Conservation (phyloP, 164 flowering plant genomes). For the Stephania yunnanensis region DNA sequence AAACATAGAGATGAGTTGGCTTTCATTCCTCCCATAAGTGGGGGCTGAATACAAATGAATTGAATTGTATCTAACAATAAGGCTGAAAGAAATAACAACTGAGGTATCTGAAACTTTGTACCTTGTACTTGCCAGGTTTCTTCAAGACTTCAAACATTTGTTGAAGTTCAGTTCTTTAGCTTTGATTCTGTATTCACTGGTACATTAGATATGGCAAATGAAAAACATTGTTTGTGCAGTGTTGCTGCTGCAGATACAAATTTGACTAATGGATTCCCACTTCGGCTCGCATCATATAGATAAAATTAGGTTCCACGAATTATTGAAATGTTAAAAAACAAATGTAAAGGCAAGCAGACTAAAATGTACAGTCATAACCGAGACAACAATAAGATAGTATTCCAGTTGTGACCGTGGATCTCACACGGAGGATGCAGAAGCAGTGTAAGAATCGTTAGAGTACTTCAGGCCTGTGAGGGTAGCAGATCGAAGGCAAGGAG, state of each 20-base stretch:
- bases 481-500: slow-evolving; percentile 38
- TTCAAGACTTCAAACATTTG: slow-evolving; percentile 4
- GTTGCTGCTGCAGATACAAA: too few relatives aligned
- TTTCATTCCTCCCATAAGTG: slow-evolving; percentile 95
- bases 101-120: background rate
- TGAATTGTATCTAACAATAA: background rate
- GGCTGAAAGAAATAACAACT: background rate
- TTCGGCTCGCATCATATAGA: background rate
- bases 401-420: background rate
- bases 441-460: slow-evolving; percentile 49
- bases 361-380: background rate
- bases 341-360: background rate
- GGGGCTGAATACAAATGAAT: slow-evolving; percentile 42
- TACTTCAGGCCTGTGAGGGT: slow-evolving; percentile 63
- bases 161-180: background rate
- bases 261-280: background rate
- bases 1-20: slow-evolving; percentile 81
- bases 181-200: background rate
- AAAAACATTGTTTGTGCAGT: background rate
- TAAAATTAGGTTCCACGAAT: background rate
- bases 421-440: slow-evolving; percentile 51
- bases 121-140: background rate
- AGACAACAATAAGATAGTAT: background rate
- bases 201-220: background rate
- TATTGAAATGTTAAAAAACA: background rate